phyloP scores from a whole-genome alignment of 1,284 basidiomycete genomes.

The Puccinia triticina region DNA sequence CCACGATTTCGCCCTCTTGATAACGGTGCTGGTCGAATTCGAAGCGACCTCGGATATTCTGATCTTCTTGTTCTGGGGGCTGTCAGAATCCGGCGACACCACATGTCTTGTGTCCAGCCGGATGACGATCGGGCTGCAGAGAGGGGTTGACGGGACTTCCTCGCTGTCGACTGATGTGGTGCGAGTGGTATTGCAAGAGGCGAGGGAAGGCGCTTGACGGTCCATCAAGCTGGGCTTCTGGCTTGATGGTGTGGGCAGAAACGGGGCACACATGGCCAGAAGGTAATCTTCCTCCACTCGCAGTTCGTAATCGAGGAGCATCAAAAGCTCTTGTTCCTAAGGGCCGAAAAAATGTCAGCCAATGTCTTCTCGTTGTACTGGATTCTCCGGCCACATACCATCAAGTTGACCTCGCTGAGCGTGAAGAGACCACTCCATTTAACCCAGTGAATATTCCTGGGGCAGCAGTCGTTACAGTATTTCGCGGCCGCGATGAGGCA shows the following conservation, averaged over 20 bases:
- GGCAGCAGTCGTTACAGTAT: constrained; percentile 93
- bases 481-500: constrained; percentile 94
- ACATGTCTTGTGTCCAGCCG: constrained; percentile 19
- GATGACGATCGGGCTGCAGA: constrained; percentile 40
- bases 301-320: constrained; percentile 42
- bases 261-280: constrained; percentile 43
- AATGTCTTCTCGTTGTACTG: neutral
- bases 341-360: neutral
- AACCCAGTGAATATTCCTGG: constrained; percentile 58
- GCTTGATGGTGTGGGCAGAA: constrained; percentile 14
- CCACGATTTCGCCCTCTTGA: constrained; percentile 42
- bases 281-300: constrained; percentile 36
- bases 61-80: constrained; percentile 26
- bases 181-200: constrained; percentile 31
- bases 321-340: constrained; percentile 46
- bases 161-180: constrained; percentile 13
- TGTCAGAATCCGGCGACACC: neutral
- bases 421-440: constrained; percentile 50
- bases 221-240: constrained; percentile 18
- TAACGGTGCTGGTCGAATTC: constrained; percentile 27
- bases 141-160: constrained; percentile 19
- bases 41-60: constrained; percentile 5
- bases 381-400: constrained; percentile 9
- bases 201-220: constrained; percentile 13
- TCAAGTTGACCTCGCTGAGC: constrained; percentile 42